A percentile compares a stretch with the other conserved stretches of the same genome.
Evolutionary conservation across 2,329 filamentous ascomycete species (phyloP).

Genomic region (Ceratocystis ficicola): DNA sequence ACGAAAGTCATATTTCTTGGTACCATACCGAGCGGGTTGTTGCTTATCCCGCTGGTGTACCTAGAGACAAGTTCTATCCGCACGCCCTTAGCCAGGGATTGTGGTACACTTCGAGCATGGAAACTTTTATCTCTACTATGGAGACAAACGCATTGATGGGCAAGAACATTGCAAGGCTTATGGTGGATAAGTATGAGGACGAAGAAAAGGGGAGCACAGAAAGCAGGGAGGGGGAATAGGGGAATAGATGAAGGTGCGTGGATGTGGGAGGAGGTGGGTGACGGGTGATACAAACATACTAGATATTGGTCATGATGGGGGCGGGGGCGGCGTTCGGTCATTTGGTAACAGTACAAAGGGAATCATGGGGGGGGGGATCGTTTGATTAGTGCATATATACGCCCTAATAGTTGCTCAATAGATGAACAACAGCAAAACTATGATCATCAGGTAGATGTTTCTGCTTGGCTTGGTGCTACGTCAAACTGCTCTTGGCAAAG

Average conservation of each 20-base stretch:
- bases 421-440: too few relatives aligned
- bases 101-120: conserved; percentile 66
- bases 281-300: too few relatives aligned
- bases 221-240: background rate
- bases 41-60: conserved; percentile 75
- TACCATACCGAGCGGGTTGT: conserved; percentile 66
- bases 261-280: background rate
- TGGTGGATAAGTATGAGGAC: conserved; percentile 44
- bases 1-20: conserved; percentile 53
- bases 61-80: conserved; percentile 77
- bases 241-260: background rate
- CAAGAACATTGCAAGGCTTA: conserved; percentile 63
- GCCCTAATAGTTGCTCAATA: too few relatives aligned
- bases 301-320: too few relatives aligned
- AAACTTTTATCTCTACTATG: conserved; percentile 95
- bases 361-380: too few relatives aligned
- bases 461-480: background rate
- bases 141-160: conserved; percentile 91
- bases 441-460: background rate
- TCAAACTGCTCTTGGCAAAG: background rate
- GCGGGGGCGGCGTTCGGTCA: too few relatives aligned
- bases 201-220: background rate
- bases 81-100: conserved; percentile 53
- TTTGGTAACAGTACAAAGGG: too few relatives aligned
- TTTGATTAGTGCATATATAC: background rate